These are phyloP conservation scores for Arachis stenosperma DNA, from an alignment of 306 rosid genomes.

Conservation along the genomic window DNA sequence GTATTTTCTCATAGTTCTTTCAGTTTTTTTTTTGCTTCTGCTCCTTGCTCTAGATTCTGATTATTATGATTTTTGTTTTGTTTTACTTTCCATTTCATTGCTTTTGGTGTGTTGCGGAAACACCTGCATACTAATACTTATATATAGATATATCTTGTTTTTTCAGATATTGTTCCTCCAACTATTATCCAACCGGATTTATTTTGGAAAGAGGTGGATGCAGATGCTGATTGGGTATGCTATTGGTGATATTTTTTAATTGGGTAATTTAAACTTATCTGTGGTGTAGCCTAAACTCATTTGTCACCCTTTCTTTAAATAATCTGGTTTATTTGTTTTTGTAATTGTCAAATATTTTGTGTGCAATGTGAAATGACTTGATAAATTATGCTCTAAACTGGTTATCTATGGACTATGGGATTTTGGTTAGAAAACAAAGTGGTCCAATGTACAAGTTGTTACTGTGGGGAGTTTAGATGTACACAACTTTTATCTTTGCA, in stretches of 20 bases:
- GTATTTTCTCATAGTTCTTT: conserved; percentile 13
- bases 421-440: background rate
- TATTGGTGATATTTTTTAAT: conserved; percentile 48
- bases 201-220: conserved; percentile 93
- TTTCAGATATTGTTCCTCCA: conserved; percentile 78
- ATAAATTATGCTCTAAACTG: conserved; percentile 10
- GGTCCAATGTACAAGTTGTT: too few species aligned
- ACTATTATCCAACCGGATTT: conserved; percentile 79
- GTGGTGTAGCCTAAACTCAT: conserved; percentile 44
- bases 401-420: background rate
- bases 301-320: conserved; percentile 26
- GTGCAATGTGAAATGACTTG: conserved; percentile 11
- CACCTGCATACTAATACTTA: too few species aligned
- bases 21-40: conserved; percentile 19
- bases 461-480: too few species aligned
- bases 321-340: conserved; percentile 30
- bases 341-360: conserved; percentile 15
- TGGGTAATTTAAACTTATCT: conserved; percentile 49
- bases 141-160: background rate
- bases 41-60: background rate
- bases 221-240: conserved; percentile 97
- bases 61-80: too few species aligned
- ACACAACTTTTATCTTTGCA: too few species aligned
- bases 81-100: too few species aligned
- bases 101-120: too few species aligned